Base-by-base conservation (phyloP, 106 monocot species). In the Iris macrosiphon region DNA sequence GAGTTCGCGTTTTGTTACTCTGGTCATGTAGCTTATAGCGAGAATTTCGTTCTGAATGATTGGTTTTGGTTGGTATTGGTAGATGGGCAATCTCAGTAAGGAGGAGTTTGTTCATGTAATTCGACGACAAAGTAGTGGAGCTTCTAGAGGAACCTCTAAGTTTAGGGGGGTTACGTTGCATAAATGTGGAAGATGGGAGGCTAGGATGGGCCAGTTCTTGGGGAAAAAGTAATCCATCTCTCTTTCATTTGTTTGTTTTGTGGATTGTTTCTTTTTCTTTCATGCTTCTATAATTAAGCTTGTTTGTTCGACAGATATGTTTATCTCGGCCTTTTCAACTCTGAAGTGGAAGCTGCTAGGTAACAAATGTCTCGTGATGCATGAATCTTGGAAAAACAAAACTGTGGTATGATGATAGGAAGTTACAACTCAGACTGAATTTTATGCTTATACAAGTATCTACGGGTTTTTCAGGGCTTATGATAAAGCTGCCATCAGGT, bases 401-500 rank as follows among this genome's bases (percentile, higher is more conserved):
- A n/a, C n/a, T n/a, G n/a, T n/a, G n/a, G n/a, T n/a, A n/a, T n/a
- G n/a, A n/a, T n/a, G n/a, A n/a, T n/a, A n/a, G n/a, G n/a, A n/a
- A n/a, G n/a, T n/a, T n/a, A n/a, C n/a, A n/a, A n/a, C n/a, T n/a
- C n/a, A n/a, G n/a, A n/a, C n/a, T n/a, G n/a, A n/a, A n/a, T n/a
- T n/a, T n/a, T n/a, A n/a, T n/a, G n/a, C n/a, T n/a, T n/a, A n/a
- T n/a, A n/a, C n/a, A n/a, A n/a, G 56, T 45, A n/a, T n/a, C 14
- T 13, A 18, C 56, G 40, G 56, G 15, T 17, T 28, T 58, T 52
- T 12, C 49, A 90, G 89, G 68, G 89, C 80, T 48, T 90, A 90
- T 47, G 89, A 90, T 45, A 90, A 70, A 57, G 89, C 89, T 1
- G 89, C 84, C 16, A 90, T 90, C 63, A 80, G 72, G 55, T 84